These are phyloP conservation scores for Candida mesenterica DNA, from an alignment of 1,139 yeast species.

Conservation along the genomic window DNA sequence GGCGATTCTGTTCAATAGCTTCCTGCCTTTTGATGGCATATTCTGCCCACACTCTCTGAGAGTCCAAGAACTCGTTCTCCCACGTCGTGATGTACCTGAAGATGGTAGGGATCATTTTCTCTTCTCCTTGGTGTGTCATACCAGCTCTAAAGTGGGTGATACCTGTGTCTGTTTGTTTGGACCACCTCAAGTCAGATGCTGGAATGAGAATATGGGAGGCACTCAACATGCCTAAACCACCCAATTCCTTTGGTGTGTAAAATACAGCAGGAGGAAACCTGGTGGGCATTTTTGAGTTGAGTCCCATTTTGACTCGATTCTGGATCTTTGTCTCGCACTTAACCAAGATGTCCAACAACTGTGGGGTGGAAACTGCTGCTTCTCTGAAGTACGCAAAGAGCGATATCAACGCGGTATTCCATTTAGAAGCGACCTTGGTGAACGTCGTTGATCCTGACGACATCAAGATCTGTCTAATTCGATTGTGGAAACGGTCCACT, in stretches of 20 bases:
- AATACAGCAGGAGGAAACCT: conserved; percentile 98
- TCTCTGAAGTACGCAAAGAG: conserved; percentile 89
- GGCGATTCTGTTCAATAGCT: conserved; percentile 81
- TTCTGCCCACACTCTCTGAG: conserved; percentile 97
- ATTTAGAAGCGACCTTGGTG: conserved; percentile 89
- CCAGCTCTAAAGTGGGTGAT: conserved; percentile 94
- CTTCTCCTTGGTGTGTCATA: conserved; percentile 71
- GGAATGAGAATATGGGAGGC: conserved; percentile 96
- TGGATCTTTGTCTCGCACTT: conserved; percentile 93
- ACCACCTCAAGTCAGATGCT: conserved; percentile 87
- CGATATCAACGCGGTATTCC: conserved; percentile 92
- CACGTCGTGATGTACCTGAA: conserved; percentile 91
- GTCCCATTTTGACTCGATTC: conserved; percentile 89
- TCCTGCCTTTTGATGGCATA: conserved; percentile 88
- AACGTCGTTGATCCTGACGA: conserved; percentile 95
- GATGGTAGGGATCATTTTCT: conserved; percentile 84
- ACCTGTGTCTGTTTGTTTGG: conserved; percentile 91
- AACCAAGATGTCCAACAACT: conserved; percentile 76
- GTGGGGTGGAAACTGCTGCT: conserved; percentile 83
- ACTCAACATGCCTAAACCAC: conserved; percentile 97
- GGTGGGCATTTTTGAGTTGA: conserved; percentile 97
- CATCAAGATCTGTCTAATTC: conserved; percentile 89
- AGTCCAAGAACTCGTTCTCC: conserved; percentile 94
- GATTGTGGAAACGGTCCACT: conserved; percentile 74
- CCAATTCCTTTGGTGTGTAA: conserved; percentile 94